Base-by-base conservation (phyloP, 139 green algal genomes). In the Chlorokybus atmophyticus region DNA sequence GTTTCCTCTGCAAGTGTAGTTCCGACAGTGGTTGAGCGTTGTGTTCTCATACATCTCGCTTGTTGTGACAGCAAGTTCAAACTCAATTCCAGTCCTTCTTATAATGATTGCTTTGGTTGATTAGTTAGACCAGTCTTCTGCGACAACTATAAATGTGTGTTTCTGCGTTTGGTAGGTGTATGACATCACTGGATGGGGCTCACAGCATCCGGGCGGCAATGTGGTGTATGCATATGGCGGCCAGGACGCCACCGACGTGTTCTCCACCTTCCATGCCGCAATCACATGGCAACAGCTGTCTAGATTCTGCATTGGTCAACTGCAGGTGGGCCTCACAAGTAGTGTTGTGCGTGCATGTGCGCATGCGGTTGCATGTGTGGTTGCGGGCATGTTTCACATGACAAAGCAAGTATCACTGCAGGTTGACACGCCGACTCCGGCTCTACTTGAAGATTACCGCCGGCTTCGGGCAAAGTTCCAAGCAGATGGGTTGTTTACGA, bases 161-260 rank as follows among this genome's bases (percentile, higher is more conserved):
- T n/a, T n/a, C n/a, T n/a, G n/a, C n/a, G n/a, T n/a, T n/a, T n/a
- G n/a, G n/a, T n/a, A 80, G 73, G 74, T 74, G 27, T 84, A 86
- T 62, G 76, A 87, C 50, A 69, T 86, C 17, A 79, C 55, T 21
- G 60, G 44, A 6, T 77, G 80, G 48, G 52, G 52, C 8, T 26
- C 52, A 29, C 25, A 56, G 40, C 80, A 87, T 52, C 80, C 80
- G 39, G 80, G 80, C 27, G 80, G 80, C 26, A 41, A 48, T 10
- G 78, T 85, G 2, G 63, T 87, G 14, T 71, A 66, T 41, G 66
- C 64, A 10, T 77, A 82, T 35, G 78, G 54, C n/a, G 80, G 80
- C 3, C 56, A 61, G 10, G 73, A 85, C 59, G 80, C 78, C 17
- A 80, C 75, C 2, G 80, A 87, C 21, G 74, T 79, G 2, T 87